A percentile compares a stretch with the other conserved stretches of the same genome.
phyloP scores from a whole-genome alignment of 257 asterid genomes.

The Pogostemon cablin region DNA sequence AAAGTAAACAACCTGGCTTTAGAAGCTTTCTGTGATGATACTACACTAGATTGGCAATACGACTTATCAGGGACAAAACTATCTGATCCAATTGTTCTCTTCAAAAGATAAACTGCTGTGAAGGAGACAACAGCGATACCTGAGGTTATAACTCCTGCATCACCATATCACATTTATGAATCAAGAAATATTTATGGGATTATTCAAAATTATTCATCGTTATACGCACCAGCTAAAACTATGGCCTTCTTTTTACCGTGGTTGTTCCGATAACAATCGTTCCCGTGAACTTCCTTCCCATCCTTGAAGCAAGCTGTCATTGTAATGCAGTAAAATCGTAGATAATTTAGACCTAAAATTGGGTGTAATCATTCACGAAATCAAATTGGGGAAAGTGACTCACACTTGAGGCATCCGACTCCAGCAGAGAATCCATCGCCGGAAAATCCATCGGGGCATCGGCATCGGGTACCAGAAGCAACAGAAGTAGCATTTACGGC shows the following conservation, averaged over 20 bases:
- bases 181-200: not conserved
- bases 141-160: slow-evolving; percentile 62
- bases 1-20: slow-evolving; percentile 49
- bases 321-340: not conserved
- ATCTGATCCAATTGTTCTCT: slow-evolving; percentile 42
- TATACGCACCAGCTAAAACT: slow-evolving; percentile 56
- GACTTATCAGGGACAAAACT: slow-evolving; percentile 39
- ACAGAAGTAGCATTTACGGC: slow-evolving; percentile 55
- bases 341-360: not conserved
- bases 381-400: slow-evolving; percentile 25
- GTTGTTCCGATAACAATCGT: slow-evolving; percentile 44
- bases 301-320: slow-evolving; percentile 59
- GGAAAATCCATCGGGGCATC: slow-evolving; percentile 54
- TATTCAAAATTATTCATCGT: not conserved
- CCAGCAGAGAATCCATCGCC: slow-evolving; percentile 68
- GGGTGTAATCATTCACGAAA: not conserved
- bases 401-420: slow-evolving; percentile 62
- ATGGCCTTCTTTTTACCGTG: slow-evolving; percentile 45
- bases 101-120: slow-evolving; percentile 50
- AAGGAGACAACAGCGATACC: slow-evolving; percentile 47
- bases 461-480: slow-evolving; percentile 55
- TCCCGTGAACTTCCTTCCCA: slow-evolving; percentile 59
- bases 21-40: slow-evolving; percentile 38
- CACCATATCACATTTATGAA: not conserved
- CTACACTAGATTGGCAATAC: slow-evolving; percentile 31